Evolutionary conservation across 164 flowering plant genomes (phyloP), one percentile per base, ranked within the genome.

Genomic region (Liquidambar formosana): DNA sequence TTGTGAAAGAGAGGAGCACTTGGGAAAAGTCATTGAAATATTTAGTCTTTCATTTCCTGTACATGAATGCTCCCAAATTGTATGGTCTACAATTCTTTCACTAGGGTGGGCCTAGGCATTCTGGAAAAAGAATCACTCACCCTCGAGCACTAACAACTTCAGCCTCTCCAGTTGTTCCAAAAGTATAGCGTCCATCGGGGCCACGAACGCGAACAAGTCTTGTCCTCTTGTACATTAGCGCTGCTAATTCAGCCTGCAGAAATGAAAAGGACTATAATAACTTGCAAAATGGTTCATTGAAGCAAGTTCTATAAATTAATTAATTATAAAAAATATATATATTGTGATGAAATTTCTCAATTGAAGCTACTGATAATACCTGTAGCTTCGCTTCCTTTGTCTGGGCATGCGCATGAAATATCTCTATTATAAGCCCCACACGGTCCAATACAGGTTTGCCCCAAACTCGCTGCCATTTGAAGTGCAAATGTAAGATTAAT

Each of bases 61-160:
- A 13, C 49, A 28, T 26, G 43, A 0, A 19, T 43, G 33, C 61
- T 13, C 18, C 38, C 62, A 49, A 10, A 45, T 8, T 22, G 27
- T 25, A 8, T 13, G 19, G 27, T 11, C 13, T 45, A 15, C 51
- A 23, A 49, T 11, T 41, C 4, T 16, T 66, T 33, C 46, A 22
- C 10, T 61, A 43, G 16, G n/a, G n/a, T n/a, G n/a, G n/a, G n/a
- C n/a, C n/a, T n/a, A n/a, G n/a, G 41, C 48, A 15, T 22, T 67
- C 28, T 18, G 9, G 64, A 19, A 68, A 63, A 38, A 19, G 23
- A 46, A 0, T 18, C 14, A 76, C 90, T 82, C 72, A 95, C 99
- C 99, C 97, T 77, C 94, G 84, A n/a, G 97, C 99, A 86, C 97
- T 95, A 43, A 93, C 99, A 75, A 95, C 99, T 86, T 95, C 91